A percentile compares a stretch with the other conserved stretches of the same genome.
These are phyloP conservation scores for Aspergillus jensenii DNA, from an alignment of 2,329 filamentous ascomycete genomes.

Conservation along the genomic window DNA sequence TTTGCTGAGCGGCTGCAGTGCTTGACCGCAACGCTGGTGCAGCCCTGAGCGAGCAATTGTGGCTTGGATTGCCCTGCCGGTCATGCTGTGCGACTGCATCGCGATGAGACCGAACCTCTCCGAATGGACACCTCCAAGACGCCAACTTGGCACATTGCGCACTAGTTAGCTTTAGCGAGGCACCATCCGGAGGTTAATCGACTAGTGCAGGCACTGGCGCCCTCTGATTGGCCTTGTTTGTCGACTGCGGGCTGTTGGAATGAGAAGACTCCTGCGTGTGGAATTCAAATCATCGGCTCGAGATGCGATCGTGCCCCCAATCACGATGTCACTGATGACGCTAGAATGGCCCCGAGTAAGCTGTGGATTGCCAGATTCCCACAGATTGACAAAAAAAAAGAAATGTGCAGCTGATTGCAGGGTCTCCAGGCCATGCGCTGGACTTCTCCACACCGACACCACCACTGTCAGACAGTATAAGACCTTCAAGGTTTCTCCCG, in stretches of 20 bases:
- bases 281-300: slow-evolving; percentile 17
- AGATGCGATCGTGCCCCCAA: slow-evolving; percentile 4
- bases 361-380: background rate
- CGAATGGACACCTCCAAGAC: slow-evolving; percentile 7
- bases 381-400: background rate
- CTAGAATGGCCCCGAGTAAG: slow-evolving; percentile 4
- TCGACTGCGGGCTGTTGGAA: background rate
- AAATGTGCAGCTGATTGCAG: slow-evolving; percentile 8
- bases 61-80: background rate
- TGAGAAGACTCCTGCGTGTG: slow-evolving; percentile 16
- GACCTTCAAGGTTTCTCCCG: slow-evolving; percentile 17
- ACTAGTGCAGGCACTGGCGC: slow-evolving; percentile 5
- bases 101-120: slow-evolving; percentile 2
- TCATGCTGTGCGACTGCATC: background rate
- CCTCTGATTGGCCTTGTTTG: background rate
- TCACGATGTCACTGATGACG: slow-evolving; percentile 1
- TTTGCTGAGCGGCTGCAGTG: background rate
- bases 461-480: slow-evolving; percentile 14
- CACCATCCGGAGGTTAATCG: slow-evolving; percentile 6
- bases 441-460: slow-evolving; percentile 9
- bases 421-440: slow-evolving; percentile 18
- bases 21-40: background rate
- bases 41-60: background rate
- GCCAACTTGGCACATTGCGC: background rate
- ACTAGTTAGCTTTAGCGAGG: slow-evolving; percentile 2